Evolutionary conservation across 306 rosid genomes (phyloP).

Genomic region (Comarum palustre): DNA sequence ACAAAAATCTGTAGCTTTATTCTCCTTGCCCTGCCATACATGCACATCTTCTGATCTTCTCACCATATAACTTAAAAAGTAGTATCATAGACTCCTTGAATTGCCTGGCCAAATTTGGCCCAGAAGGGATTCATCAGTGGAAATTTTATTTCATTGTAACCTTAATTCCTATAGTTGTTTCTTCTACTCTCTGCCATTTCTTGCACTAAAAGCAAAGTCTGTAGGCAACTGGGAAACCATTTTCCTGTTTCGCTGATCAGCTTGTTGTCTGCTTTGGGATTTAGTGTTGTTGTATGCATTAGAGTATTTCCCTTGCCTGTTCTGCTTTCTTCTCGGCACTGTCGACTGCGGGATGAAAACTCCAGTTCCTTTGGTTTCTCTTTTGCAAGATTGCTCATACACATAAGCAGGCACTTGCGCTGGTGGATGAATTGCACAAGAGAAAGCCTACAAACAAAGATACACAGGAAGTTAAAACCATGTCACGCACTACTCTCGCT

Average conservation of each 20-base stretch:
- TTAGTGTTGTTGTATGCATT: conserved; percentile 43
- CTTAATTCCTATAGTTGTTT: not conserved
- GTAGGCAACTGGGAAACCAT: conserved; percentile 46
- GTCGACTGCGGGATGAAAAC: conserved; percentile 74
- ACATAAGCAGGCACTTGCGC: conserved; percentile 25
- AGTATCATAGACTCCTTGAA: conserved; percentile 26
- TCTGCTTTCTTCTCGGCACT: conserved; percentile 52
- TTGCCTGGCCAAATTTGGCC: conserved; percentile 27
- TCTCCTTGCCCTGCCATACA: conserved; percentile 28
- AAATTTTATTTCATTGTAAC: conserved; percentile 25
- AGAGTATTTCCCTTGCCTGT: conserved; percentile 46
- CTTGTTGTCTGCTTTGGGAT: conserved; percentile 37
- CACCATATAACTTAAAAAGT: conserved; percentile 29
- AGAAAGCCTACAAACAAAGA: conserved; percentile 40
- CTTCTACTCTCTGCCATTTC: conserved; percentile 36
- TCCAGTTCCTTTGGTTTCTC: conserved; percentile 82
- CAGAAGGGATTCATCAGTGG: conserved; percentile 26
- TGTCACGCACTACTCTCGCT: not conserved
- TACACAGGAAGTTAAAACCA: not conserved
- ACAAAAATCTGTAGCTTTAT: conserved; percentile 26
- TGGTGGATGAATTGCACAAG: conserved; percentile 44
- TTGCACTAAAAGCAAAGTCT: conserved; percentile 33
- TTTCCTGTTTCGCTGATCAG: conserved; percentile 35
- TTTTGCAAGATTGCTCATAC: conserved; percentile 38
- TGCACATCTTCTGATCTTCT: conserved; percentile 43